Conservation (phyloP, 768 basidiomycete species). For the Lentinula raphanica region DNA sequence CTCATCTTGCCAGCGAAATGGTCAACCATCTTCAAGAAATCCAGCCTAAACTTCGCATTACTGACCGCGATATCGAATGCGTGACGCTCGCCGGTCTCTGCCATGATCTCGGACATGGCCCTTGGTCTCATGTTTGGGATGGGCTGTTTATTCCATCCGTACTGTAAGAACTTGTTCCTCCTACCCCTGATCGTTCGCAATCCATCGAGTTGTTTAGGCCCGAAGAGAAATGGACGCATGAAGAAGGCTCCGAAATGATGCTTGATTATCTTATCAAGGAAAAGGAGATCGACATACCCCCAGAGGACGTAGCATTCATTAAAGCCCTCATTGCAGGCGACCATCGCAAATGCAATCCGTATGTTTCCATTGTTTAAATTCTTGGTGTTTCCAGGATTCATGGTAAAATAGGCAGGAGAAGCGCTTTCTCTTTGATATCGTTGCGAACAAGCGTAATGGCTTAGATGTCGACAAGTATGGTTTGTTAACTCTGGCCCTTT, state of each 20-base stretch:
- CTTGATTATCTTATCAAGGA: conserved; percentile 60
- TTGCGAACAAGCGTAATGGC: conserved; percentile 77
- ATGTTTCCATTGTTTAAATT: conserved; percentile 17
- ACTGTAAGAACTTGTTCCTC: conserved; percentile 37
- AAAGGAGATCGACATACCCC: conserved; percentile 44
- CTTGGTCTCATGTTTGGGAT: conserved; percentile 87
- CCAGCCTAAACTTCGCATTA: conserved; percentile 63
- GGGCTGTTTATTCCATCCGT: conserved; percentile 61
- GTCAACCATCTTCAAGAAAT: conserved; percentile 47
- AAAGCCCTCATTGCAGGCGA: conserved; percentile 79
- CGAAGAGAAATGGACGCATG: conserved; percentile 60
- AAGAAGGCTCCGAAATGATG: conserved; percentile 81
- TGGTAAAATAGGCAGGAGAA: conserved; percentile 46
- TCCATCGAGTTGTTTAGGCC: conserved; percentile 29
- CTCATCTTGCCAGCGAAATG: conserved; percentile 64
- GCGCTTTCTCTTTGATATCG: conserved; percentile 76
- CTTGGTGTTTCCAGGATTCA: not conserved
- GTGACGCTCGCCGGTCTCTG: conserved; percentile 79
- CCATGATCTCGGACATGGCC: conserved; percentile 80
- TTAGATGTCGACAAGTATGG: conserved; percentile 84
- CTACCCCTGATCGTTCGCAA: not conserved
- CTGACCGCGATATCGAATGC: conserved; percentile 67
- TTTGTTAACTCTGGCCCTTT: not conserved
- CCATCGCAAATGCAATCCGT: conserved; percentile 41
- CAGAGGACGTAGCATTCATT: conserved; percentile 53